These are phyloP conservation scores for Termitomyces sp. DNA, from an alignment of 768 basidiomycete species.

Conservation along the genomic window DNA sequence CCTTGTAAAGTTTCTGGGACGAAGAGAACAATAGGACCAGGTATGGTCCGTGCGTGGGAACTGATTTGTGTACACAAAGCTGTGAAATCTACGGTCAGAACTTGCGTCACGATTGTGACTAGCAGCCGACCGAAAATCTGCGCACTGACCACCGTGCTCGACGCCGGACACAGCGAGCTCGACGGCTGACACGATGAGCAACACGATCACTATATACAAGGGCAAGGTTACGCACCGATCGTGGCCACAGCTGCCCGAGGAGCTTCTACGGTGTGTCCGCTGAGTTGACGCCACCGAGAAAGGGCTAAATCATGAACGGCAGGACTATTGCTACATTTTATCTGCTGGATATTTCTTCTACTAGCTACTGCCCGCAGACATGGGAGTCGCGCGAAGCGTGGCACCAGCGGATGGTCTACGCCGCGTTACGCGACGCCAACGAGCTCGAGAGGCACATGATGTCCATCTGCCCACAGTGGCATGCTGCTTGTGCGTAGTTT, in stretches of 20 bases:
- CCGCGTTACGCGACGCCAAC: constrained; percentile 56
- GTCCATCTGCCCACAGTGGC: constrained; percentile 61
- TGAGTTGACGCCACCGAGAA: constrained; percentile 28
- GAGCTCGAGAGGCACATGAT: constrained; percentile 59
- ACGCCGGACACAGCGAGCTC: constrained; percentile 16
- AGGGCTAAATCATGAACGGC: constrained; percentile 16
- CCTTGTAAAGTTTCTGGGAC: neutral
- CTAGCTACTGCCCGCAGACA: constrained; percentile 43
- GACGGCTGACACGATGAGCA: constrained; percentile 22
- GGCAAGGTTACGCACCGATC: constrained; percentile 55
- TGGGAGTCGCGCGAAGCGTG: constrained; percentile 51
- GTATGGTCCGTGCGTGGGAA: constrained; percentile 44
- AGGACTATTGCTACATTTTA: constrained; percentile 60
- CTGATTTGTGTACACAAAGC: constrained; percentile 17
- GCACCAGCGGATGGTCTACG: constrained; percentile 61
- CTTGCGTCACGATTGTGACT: constrained; percentile 27
- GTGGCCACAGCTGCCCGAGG: constrained; percentile 59
- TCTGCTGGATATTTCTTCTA: constrained; percentile 43
- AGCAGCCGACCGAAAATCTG: constrained; percentile 31
- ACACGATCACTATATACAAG: constrained; percentile 38
- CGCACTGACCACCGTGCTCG: constrained; percentile 41
- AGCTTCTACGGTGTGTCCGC: constrained; percentile 52
- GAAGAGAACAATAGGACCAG: neutral
- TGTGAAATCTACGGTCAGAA: constrained; percentile 25
- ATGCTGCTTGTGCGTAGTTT: constrained; percentile 48